Percentiles rank a stretch among this genome's conserved stretches.
phyloP scores from a whole-genome alignment of 495 filamentous ascomycete species.

The Penicillium verhagenii region DNA sequence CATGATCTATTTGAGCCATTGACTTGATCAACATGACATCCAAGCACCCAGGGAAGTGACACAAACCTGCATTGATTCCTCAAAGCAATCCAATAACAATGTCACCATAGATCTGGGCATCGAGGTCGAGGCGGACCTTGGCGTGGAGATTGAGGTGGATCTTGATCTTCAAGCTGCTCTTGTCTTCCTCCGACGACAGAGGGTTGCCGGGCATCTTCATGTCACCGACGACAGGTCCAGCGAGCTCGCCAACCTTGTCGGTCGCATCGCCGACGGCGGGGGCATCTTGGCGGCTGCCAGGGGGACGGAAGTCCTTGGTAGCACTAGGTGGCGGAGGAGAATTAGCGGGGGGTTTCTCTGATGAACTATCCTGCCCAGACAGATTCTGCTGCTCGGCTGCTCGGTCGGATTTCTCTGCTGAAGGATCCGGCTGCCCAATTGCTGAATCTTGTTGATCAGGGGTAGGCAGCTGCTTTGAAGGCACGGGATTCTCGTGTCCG shows the following conservation, averaged over 20 bases:
- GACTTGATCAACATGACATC: not conserved
- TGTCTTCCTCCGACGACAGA: conserved; percentile 10
- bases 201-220: conserved; percentile 12
- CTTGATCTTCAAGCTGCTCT: conserved; percentile 23
- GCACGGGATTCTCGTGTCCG: not conserved
- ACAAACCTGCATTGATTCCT: not conserved
- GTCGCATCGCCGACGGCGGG: conserved; percentile 6
- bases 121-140: conserved; percentile 22
- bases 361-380: not conserved
- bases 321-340: conserved; percentile 5
- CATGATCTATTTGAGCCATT: not conserved
- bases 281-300: conserved; percentile 17
- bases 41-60: not conserved
- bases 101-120: conserved; percentile 26
- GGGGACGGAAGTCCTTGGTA: conserved; percentile 9
- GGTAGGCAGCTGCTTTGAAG: not conserved
- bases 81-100: conserved; percentile 25
- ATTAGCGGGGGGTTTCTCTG: conserved; percentile 10
- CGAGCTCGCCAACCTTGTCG: not conserved
- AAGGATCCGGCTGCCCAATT: not conserved
- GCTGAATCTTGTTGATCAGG: not conserved
- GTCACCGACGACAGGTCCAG: conserved; percentile 1
- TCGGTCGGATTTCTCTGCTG: not conserved
- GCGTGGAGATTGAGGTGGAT: conserved; percentile 26
- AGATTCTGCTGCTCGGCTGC: not conserved